Conservation (phyloP, 176 grass and related monocot species). For the Oryza coarctata region DNA sequence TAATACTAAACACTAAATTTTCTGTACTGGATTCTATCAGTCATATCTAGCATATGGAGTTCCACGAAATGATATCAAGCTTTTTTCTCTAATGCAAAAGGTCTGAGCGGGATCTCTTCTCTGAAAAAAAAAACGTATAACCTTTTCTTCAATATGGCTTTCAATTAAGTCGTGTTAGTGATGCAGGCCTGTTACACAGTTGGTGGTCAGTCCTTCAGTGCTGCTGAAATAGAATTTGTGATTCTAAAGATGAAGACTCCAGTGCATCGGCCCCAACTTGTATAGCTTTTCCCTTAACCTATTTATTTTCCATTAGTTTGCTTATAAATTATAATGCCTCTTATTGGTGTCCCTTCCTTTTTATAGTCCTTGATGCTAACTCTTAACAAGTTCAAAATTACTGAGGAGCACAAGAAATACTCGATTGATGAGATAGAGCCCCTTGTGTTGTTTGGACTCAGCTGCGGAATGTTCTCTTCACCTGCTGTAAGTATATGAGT, state of each 20-base stretch:
- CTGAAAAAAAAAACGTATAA: background rate
- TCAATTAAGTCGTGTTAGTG: conserved; percentile 13
- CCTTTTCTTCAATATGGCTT: conserved; percentile 6
- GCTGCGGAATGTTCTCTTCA: conserved; percentile 94
- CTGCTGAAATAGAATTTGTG: conserved; percentile 93
- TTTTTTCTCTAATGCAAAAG: conserved; percentile 99
- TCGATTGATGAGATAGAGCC: conserved; percentile 67
- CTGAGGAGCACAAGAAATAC: conserved; percentile 81
- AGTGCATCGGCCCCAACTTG: conserved; percentile 77
- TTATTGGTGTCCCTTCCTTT: conserved; percentile 39
- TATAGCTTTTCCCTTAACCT: conserved; percentile 37
- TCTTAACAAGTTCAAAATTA: conserved; percentile 96
- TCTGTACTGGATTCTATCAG: conserved; percentile 42
- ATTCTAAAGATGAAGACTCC: conserved; percentile 94
- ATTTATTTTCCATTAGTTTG: conserved; percentile 12
- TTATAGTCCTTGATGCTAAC: conserved; percentile 79
- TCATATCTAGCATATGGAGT: conserved; percentile 98
- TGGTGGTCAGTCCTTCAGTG: conserved; percentile 85
- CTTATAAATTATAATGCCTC: conserved; percentile 6
- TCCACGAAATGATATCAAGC: conserved; percentile 88
- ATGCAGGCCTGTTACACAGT: conserved; percentile 89
- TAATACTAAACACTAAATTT: conserved; percentile 1
- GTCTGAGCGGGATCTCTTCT: conserved; percentile 39
- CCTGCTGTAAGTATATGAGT: conserved; percentile 70
- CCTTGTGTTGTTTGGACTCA: conserved; percentile 78